These are phyloP conservation scores for Naumovozyma baii DNA, from an alignment of 805 yeast species.

Conservation along the genomic window DNA sequence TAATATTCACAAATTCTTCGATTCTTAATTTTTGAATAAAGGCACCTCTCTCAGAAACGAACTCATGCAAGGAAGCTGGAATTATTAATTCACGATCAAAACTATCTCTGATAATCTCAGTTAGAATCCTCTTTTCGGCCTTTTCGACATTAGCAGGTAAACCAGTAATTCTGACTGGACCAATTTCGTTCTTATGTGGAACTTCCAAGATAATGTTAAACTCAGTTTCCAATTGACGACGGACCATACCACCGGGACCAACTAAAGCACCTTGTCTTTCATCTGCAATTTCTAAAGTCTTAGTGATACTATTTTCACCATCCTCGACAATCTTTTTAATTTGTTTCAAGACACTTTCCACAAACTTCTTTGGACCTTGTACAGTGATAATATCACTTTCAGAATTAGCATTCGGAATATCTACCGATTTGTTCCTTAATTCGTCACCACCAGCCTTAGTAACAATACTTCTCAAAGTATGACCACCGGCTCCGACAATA, in stretches of 20 bases:
- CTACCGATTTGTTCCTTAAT: slow-evolving; percentile 32
- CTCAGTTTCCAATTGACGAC: slow-evolving; percentile 63
- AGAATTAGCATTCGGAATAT: slow-evolving; percentile 60
- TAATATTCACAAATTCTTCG: slow-evolving; percentile 48
- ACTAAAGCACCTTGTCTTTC: slow-evolving; percentile 66
- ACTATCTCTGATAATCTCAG: slow-evolving; percentile 50
- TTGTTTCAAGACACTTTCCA: slow-evolving; percentile 53
- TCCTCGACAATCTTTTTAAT: slow-evolving; percentile 54
- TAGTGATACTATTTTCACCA: slow-evolving; percentile 49
- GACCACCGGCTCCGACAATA: slow-evolving; percentile 72
- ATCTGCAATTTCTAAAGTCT: slow-evolving; percentile 49
- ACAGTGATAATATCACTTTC: slow-evolving; percentile 50
- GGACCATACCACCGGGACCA: slow-evolving; percentile 72
- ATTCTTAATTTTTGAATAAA: slow-evolving; percentile 44
- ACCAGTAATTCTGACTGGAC: slow-evolving; percentile 50
- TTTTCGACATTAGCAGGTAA: slow-evolving; percentile 53
- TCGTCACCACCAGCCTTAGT: slow-evolving; percentile 62
- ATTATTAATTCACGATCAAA: slow-evolving; percentile 43
- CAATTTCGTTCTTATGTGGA: slow-evolving; percentile 50
- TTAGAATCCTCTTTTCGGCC: slow-evolving; percentile 49
- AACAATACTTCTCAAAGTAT: slow-evolving; percentile 63
- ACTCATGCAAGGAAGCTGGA: slow-evolving; percentile 49
- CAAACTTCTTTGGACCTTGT: slow-evolving; percentile 68
- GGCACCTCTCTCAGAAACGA: slow-evolving; percentile 59
- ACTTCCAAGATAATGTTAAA: slow-evolving; percentile 53